Base-by-base conservation (phyloP, 2,329 filamentous ascomycete genomes). In the Hypoxylon sp. region DNA sequence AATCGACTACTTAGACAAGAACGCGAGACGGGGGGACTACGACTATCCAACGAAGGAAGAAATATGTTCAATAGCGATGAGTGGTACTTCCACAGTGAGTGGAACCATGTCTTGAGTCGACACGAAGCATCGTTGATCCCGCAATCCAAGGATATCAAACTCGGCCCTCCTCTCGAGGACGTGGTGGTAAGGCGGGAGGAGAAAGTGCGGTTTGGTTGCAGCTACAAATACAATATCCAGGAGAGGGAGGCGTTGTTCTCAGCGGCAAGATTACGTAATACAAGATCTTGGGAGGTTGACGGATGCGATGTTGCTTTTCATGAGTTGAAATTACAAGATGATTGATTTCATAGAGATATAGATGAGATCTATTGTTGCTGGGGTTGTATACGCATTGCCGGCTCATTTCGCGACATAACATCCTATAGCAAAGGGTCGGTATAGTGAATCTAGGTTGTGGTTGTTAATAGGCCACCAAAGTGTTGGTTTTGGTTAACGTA, bases 71-170 rank as follows among this genome's bases (percentile, higher is more conserved):
- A 41, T 41, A 4, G 3, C 6, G 36, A 41, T 14, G 36, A 41
- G n/a, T 41, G 36, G 36, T 41, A 41, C 36, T 41, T 41, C 36
- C 36, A 41, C 36, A 41, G 36, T 17, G 36, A n/a, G 36, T 41
- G 36, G 36, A 41, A 41, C n/a, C 36, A 41, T 17, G n/a, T 41
- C 1, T 4, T 41, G 13, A 13, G 36, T 41, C 36, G 36, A 14
- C 36, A 41, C 36, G 36, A 41, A 17, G 36, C 36, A 4, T 41
- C 36, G 36, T 41, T 41, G n/a, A 41, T 41, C n/a, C n/a, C 36
- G 36, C 36, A 13, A 14, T 41, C 4, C 6, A 17, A 17, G 36
- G 36, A 41, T 13, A 41, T 41, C 10, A 41, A 41, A 41, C 36
- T 41, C 9, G 36, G 36, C 13, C 36, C 36, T 41, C 36, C 36